Conservation (phyloP, 495 filamentous ascomycete species). For the Tuber melanosporum region DNA sequence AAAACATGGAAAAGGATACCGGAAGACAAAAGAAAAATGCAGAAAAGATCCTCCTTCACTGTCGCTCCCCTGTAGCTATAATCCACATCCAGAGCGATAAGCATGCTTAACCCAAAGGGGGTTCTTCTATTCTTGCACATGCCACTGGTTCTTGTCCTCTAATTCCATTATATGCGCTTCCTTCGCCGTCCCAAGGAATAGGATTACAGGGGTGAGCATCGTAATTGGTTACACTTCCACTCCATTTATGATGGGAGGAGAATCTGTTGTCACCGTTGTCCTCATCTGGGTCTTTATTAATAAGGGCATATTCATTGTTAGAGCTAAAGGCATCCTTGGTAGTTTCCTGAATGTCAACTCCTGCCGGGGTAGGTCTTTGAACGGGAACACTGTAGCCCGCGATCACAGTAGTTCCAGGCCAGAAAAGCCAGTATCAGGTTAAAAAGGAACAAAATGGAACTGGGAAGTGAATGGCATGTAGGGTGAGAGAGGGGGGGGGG, state of each 20-base stretch:
- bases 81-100: conserved; percentile 25
- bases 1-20: not conserved
- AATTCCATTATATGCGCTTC: conserved; percentile 35
- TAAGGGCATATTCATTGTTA: conserved; percentile 40
- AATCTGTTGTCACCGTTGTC: conserved; percentile 22
- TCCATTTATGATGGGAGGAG: conserved; percentile 21
- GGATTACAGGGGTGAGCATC: conserved; percentile 35
- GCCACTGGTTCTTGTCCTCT: conserved; percentile 33
- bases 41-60: conserved; percentile 7
- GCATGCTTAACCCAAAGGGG: conserved; percentile 25
- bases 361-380: conserved; percentile 32
- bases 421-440: conserved; percentile 53
- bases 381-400: conserved; percentile 60
- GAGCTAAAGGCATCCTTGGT: conserved; percentile 43
- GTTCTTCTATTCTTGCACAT: not conserved
- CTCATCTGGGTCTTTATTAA: conserved; percentile 35
- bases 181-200: conserved; percentile 34
- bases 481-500: conserved; percentile 2
- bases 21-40: not conserved
- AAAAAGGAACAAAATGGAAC: conserved; percentile 22
- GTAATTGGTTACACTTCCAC: conserved; percentile 16
- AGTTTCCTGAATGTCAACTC: conserved; percentile 34
- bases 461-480: not conserved
- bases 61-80: conserved; percentile 23
- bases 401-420: conserved; percentile 54